A percentile compares a stretch with the other conserved stretches of the same genome.
These are phyloP conservation scores for Dactylellina sp. DNA, from an alignment of 2,329 filamentous ascomycete species.

Conservation along the genomic window DNA sequence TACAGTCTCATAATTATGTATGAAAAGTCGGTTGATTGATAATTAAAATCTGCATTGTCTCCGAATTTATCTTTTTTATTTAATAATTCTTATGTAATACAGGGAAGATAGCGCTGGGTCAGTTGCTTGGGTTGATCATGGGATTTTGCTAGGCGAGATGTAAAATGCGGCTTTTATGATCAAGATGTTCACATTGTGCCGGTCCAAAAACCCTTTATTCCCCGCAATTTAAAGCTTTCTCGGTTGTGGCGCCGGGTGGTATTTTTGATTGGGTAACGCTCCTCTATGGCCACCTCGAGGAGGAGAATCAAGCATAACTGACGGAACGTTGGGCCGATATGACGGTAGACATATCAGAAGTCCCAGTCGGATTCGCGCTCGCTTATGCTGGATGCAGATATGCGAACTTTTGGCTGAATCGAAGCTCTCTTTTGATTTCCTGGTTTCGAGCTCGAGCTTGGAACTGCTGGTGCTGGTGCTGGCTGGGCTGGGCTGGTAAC, in stretches of 20 bases:
- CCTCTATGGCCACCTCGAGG: slow-evolving; percentile 1
- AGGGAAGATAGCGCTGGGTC: background rate
- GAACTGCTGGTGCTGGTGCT: too few relatives aligned
- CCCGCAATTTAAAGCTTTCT: slow-evolving; percentile 24
- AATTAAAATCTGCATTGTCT: too few relatives aligned
- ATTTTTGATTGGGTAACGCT: slow-evolving; percentile 35
- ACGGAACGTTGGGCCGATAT: slow-evolving; percentile 47
- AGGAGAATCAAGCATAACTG: slow-evolving; percentile 6
- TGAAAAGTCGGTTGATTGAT: too few relatives aligned
- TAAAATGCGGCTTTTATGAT: slow-evolving; percentile 7
- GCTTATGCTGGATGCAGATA: slow-evolving; percentile 3
- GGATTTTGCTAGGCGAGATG: slow-evolving; percentile 20
- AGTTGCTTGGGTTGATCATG: background rate
- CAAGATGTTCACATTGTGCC: slow-evolving; percentile 21
- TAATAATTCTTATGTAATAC: slow-evolving; percentile 28
- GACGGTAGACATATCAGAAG: slow-evolving; percentile 5
- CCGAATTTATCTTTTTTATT: slow-evolving; percentile 8
- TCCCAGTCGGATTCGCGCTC: slow-evolving; percentile 16
- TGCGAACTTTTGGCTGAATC: slow-evolving; percentile 37
- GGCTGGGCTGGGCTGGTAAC: too few relatives aligned
- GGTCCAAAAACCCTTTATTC: slow-evolving; percentile 35
- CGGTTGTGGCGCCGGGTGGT: slow-evolving; percentile 14
- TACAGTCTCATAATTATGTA: too few relatives aligned
- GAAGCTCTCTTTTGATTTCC: slow-evolving; percentile 4
- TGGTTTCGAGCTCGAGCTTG: slow-evolving; percentile 14